Evolutionary conservation across 2,329 filamentous ascomycete genomes (phyloP).

Genomic region (Cadophora sp.): DNA sequence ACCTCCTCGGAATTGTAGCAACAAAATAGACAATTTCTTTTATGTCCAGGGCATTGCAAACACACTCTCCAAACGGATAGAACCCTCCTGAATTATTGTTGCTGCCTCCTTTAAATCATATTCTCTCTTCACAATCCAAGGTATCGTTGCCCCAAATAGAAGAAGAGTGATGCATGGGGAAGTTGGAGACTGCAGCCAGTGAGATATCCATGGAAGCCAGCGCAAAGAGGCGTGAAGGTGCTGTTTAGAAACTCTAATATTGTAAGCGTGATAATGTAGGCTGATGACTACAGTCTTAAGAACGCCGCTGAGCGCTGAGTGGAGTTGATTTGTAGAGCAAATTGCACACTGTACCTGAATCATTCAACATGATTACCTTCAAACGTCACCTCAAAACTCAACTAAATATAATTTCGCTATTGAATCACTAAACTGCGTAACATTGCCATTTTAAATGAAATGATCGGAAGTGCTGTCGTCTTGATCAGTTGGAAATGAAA

Average conservation of each 20-base stretch:
- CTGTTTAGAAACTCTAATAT: slow-evolving; percentile 45
- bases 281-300: no score
- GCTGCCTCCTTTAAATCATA: neutral
- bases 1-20: neutral
- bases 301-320: neutral
- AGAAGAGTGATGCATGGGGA: slow-evolving; percentile 47
- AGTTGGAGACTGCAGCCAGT: slow-evolving; percentile 47
- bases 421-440: no score
- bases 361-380: neutral
- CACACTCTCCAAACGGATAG: neutral
- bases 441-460: no score
- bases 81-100: neutral
- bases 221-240: slow-evolving; percentile 42
- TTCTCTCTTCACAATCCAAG: neutral
- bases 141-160: slow-evolving; percentile 43
- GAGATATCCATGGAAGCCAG: slow-evolving; percentile 46
- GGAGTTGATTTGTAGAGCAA: neutral
- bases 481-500: no score
- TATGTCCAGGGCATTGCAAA: neutral
- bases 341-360: neutral
- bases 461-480: no score
- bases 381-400: no score
- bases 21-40: slow-evolving; percentile 5
- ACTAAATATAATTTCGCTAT: no score
- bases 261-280: slow-evolving; percentile 41